Evolutionary conservation across 2,329 filamentous ascomycete species (phyloP).

Genomic region (Calonectria hawksworthii): DNA sequence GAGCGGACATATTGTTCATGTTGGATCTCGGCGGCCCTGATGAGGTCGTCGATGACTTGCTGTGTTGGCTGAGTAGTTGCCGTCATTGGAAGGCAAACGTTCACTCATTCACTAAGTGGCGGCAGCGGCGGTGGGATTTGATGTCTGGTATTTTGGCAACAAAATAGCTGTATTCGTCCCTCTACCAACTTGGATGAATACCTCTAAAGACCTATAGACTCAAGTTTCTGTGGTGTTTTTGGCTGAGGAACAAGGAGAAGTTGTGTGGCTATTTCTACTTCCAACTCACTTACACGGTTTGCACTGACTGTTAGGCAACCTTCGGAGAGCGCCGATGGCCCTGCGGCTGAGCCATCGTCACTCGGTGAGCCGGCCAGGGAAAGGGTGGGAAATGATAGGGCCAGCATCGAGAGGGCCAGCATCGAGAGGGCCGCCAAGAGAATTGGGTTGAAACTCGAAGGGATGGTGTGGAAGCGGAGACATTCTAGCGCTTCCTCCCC

Average conservation of each 20-base stretch:
- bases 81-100: slow-evolving; percentile 34
- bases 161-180: slow-evolving; percentile 19
- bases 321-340: slow-evolving; percentile 41
- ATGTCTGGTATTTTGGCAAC: background rate
- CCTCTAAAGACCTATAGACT: background rate
- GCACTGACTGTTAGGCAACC: slow-evolving; percentile 16
- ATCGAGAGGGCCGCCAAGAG: slow-evolving; percentile 30
- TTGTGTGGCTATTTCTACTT: background rate
- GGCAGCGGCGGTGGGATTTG: background rate
- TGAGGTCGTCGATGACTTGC: slow-evolving; percentile 51
- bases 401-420: slow-evolving; percentile 21
- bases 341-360: slow-evolving; percentile 39
- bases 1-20: slow-evolving; percentile 53
- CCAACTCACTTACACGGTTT: background rate
- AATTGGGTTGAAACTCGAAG: slow-evolving; percentile 16
- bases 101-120: slow-evolving; percentile 25
- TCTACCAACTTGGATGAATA: background rate
- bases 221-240: background rate
- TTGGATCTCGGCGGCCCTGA: slow-evolving; percentile 49
- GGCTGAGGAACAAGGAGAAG: background rate
- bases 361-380: slow-evolving; percentile 41
- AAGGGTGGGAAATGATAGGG: slow-evolving; percentile 10
- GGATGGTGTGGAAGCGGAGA: slow-evolving; percentile 19
- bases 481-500: slow-evolving; percentile 5
- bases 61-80: slow-evolving; percentile 32